Base-by-base conservation (phyloP, 306 rosid species). In the Quercus bicolor region DNA sequence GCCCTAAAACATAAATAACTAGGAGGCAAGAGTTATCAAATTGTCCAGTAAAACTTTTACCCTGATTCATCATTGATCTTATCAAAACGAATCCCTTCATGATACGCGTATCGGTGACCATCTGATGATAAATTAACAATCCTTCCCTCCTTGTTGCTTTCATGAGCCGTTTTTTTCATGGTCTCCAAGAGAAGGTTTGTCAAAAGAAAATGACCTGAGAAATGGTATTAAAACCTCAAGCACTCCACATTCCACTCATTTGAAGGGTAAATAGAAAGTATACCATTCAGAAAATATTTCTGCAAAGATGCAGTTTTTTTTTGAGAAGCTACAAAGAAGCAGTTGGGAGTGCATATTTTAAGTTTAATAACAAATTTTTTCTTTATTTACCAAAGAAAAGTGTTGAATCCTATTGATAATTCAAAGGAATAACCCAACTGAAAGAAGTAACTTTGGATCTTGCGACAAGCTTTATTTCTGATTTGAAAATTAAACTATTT, bases 171-270 rank as follows among this genome's bases (percentile, higher is more conserved):
- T 75, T 76, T 87, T 84, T 92, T 90, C 97, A 94, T 92, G 70
- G 88, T 89, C 62, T 89, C 96, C 83, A 94, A 77, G 52, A 92
- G 79, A 87, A 94, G 96, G 82, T 90, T 84, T 55, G 93, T 92
- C 83, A 92, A 81, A 82, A 89, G 94, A 84, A 94, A 92, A 77
- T 94, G 98, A 3, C 97, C 98, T 92, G 74, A 74, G 87, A 84
- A 84, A 74, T 45, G 53, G 33, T 29, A 54, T 33, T 20, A 28
- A 28, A 23, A 70, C 20, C 71, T 57, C 31, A 69, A 28, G 52
- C 72, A 20, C 52, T 23, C 52, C 9, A 56, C 5, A 24, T 34
- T 71, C 34, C 8, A 56, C 56, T 56, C 29, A 28, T 26, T 48
- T 16, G 34, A 59, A 70, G 65, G 52, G 70, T 43, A 72, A 65